Base-by-base conservation (phyloP, 2,329 filamentous ascomycete species). In the Neodidymelliopsis sp. region DNA sequence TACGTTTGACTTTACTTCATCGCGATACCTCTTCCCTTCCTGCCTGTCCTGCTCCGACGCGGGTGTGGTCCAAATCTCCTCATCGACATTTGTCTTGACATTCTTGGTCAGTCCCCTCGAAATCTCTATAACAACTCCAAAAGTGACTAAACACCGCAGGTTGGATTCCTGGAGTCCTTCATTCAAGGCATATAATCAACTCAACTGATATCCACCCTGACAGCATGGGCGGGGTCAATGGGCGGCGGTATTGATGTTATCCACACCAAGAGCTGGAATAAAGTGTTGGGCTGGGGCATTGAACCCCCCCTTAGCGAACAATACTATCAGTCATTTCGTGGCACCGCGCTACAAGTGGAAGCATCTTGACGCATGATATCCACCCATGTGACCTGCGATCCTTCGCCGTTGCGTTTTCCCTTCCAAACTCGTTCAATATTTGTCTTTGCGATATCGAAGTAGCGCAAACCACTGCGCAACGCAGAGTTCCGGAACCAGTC, bases 21-120 rank as follows among this genome's bases (percentile, higher is more conserved):
- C 41, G 67, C 62, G 2, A 58, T 70, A 28, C 66, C 60, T 43
- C 10, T 76, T 2, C 75, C 75, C 15, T 74, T 74, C 6, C 46
- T 77, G 2, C 67, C 74, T 6, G 74, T 76, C 15, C 70, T 75
- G 44, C 49, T 77, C 13, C 69, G 71, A 43, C 62, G 65, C 3
- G 74, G 73, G 23, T 76, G 73, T 43, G 63, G 63, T 19, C 66
- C 63, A 6, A 74, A 77, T 36, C 59, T 77, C 18, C 45, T 74
- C 15, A 76, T 77, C 54, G 77, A 76, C 50, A 71, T 77, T 29
- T 55, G 54, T 10, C 56, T 77, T 8, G 63, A 54, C 9, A 59
- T 72, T 12, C 53, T 77, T 72, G 67, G 62, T 8, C 3, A 6
- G 6, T n/a, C 19, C 7, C 7, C 10, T 10, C n/a, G n/a, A n/a